Percentiles rank a stretch among this genome's conserved stretches.
phyloP scores from a whole-genome alignment of 148 eudicot genomes.

The Polygonum aviculare region DNA sequence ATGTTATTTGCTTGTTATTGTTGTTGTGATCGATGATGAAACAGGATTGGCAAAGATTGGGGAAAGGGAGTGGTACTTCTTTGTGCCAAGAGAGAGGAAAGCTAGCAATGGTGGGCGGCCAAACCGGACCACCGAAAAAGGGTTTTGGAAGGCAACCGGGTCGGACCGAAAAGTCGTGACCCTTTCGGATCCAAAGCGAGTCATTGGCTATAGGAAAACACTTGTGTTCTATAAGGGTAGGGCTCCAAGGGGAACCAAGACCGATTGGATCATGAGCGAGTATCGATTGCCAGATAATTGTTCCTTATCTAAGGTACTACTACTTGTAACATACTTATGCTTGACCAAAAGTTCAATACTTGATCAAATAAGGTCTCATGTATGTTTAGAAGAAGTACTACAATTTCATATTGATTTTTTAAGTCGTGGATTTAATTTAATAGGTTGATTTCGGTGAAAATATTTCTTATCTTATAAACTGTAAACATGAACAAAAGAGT shows the following conservation, averaged over 20 bases:
- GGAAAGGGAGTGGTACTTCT: conserved; percentile 91
- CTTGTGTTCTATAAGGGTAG: conserved; percentile 79
- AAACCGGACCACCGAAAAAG: conserved; percentile 63
- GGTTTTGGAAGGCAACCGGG: conserved; percentile 97
- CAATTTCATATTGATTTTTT: too few relatives aligned
- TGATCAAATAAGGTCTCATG: neutral
- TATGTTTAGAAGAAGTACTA: too few relatives aligned
- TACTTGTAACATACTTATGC: neutral
- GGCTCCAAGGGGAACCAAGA: conserved; percentile 69
- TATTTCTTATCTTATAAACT: too few relatives aligned
- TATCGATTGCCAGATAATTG: conserved; percentile 57
- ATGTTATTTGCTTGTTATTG: neutral
- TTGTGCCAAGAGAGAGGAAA: conserved; percentile 73
- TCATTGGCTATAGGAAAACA: conserved; percentile 62
- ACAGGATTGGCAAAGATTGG: conserved; percentile 74
- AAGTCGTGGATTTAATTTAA: neutral
- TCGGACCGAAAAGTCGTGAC: conserved; percentile 59
- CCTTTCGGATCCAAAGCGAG: conserved; percentile 42
- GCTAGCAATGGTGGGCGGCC: conserved; percentile 77
- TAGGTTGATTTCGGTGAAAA: conserved; percentile 6
- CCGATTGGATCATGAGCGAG: conserved; percentile 92
- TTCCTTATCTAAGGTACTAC: conserved; percentile 34
- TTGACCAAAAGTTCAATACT: too few relatives aligned
- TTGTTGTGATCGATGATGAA: neutral
- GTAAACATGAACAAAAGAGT: too few relatives aligned